These are phyloP conservation scores for Mucor saturninus DNA, from an alignment of 371 early-diverging fungal genomes.

Conservation along the genomic window DNA sequence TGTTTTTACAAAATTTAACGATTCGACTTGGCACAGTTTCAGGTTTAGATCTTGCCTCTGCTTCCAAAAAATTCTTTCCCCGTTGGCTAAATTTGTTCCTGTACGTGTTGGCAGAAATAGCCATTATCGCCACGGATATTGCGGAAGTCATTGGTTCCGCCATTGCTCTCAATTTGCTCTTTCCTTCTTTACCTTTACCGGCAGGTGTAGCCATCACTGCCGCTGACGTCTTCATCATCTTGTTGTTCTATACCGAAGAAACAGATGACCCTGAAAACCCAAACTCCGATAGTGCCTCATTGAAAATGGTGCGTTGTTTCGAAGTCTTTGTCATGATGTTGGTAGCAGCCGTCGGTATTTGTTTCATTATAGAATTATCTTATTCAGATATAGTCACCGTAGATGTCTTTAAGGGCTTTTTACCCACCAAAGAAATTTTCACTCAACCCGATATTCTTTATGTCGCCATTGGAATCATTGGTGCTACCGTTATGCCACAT, in stretches of 20 bases:
- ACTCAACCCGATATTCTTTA: conserved; percentile 66
- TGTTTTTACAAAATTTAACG: conserved; percentile 77
- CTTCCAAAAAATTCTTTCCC: conserved; percentile 65
- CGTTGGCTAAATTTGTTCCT: conserved; percentile 62
- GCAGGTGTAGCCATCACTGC: conserved; percentile 84
- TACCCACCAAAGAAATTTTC: conserved; percentile 69
- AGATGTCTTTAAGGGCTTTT: conserved; percentile 70
- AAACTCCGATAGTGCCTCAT: conserved; percentile 30
- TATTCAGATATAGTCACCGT: conserved; percentile 64
- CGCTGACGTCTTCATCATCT: conserved; percentile 75
- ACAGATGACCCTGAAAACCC: conserved; percentile 35
- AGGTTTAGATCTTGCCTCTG: conserved; percentile 75
- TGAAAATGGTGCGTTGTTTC: conserved; percentile 61
- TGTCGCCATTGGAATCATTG: conserved; percentile 82
- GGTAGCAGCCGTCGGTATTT: conserved; percentile 70
- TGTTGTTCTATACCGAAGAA: conserved; percentile 68
- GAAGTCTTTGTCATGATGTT: conserved; percentile 74
- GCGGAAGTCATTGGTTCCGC: conserved; percentile 90
- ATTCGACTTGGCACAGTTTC: conserved; percentile 82
- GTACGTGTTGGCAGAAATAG: conserved; percentile 75
- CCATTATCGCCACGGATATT: conserved; percentile 78
- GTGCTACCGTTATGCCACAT: conserved; percentile 80
- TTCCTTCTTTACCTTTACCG: conserved; percentile 66
- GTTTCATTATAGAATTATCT: conserved; percentile 66
- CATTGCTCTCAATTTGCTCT: conserved; percentile 81